These are phyloP conservation scores for Leccinum aurantiacum DNA, from an alignment of 768 basidiomycete genomes.

Conservation along the genomic window DNA sequence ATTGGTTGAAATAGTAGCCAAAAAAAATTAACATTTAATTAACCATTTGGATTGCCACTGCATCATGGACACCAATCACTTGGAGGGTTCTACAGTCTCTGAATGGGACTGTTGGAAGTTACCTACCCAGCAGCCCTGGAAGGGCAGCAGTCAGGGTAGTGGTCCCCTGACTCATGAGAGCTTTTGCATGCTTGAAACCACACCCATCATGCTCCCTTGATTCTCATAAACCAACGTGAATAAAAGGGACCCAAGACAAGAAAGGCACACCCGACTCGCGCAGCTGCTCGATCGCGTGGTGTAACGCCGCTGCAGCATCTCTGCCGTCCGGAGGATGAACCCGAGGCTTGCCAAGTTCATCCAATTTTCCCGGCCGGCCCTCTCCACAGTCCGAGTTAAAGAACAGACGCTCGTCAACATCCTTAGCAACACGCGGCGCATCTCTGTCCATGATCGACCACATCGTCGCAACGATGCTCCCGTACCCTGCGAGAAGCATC, in stretches of 20 bases:
- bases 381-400: neutral
- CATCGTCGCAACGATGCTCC: neutral
- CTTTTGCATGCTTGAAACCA: no score
- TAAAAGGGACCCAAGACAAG: neutral
- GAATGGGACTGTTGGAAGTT: no score
- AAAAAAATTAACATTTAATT: no score
- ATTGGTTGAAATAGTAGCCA: no score
- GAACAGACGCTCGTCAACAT: neutral
- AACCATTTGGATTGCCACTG: no score
- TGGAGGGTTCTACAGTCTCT: no score
- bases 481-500: slow-evolving; percentile 4
- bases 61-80: no score
- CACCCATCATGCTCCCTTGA: no score
- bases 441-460: slow-evolving; percentile 5
- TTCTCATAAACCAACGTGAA: slow-evolving; percentile 1
- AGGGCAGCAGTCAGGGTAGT: no score
- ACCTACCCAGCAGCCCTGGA: no score
- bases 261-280: neutral
- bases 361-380: neutral
- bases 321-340: neutral
- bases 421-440: neutral
- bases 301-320: neutral
- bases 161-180: no score
- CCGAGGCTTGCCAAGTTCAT: neutral
- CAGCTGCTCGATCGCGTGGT: neutral